These are phyloP conservation scores for Globisporangium abappressorium DNA, from an alignment of 352 stramenopile species.

Conservation along the genomic window DNA sequence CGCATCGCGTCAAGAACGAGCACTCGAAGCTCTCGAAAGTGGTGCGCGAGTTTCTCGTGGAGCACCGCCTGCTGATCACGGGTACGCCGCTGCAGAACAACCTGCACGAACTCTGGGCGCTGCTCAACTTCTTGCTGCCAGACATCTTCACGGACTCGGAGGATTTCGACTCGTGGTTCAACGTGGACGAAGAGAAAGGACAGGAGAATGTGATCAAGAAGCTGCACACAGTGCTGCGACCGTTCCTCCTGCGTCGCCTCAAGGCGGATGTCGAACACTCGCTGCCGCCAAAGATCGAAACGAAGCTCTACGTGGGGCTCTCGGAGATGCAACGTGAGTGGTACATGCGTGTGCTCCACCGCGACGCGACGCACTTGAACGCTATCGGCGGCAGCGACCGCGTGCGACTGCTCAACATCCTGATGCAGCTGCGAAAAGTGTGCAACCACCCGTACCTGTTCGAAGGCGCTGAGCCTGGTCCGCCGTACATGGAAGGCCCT, in stretches of 20 bases:
- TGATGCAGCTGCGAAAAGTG: slow-evolving; percentile 99
- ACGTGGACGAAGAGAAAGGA: slow-evolving; percentile 94
- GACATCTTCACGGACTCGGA: slow-evolving; percentile 94
- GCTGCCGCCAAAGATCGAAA: slow-evolving; percentile 98
- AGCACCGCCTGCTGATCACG: slow-evolving; percentile 94
- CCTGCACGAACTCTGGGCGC: slow-evolving; percentile 98
- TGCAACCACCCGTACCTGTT: slow-evolving; percentile 99
- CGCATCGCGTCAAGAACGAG: slow-evolving; percentile 98
- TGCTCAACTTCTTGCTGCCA: slow-evolving; percentile 99
- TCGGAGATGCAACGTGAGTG: slow-evolving; percentile 97
- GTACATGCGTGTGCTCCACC: slow-evolving; percentile 97
- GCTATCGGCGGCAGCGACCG: slow-evolving; percentile 95
- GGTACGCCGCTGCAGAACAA: slow-evolving; percentile 99
- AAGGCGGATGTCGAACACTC: slow-evolving; percentile 98
- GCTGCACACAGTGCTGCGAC: slow-evolving; percentile 95
- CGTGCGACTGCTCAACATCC: slow-evolving; percentile 95
- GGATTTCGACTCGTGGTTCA: slow-evolving; percentile 99
- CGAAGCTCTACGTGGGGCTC: slow-evolving; percentile 97
- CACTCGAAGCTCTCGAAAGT: slow-evolving; percentile 88
- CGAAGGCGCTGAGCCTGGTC: slow-evolving; percentile 96
- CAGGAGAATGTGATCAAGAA: slow-evolving; percentile 98
- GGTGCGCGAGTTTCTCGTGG: slow-evolving; percentile 90
- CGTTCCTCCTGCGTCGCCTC: slow-evolving; percentile 98
- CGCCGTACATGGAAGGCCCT: slow-evolving; percentile 95
- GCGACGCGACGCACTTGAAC: slow-evolving; percentile 96